These are phyloP conservation scores for Microsporum ferrugineum DNA, from an alignment of 2,329 filamentous ascomycete genomes.

Conservation along the genomic window DNA sequence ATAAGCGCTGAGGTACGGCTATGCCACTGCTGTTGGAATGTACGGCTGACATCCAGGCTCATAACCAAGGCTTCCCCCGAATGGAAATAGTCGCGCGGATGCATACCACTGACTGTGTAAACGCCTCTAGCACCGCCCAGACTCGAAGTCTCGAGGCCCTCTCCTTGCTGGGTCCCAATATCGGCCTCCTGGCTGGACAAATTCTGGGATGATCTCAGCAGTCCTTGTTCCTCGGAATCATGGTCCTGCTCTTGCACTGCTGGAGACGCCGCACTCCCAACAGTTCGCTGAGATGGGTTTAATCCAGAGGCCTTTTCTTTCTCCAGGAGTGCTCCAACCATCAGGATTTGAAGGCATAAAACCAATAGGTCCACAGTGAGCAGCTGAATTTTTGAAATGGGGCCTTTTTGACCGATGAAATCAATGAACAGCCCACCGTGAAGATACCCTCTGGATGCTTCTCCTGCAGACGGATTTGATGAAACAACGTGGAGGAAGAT, in stretches of 20 bases:
- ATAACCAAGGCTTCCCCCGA: conserved; percentile 30
- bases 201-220: conserved; percentile 31
- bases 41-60: conserved; percentile 26
- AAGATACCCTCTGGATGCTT: conserved; percentile 43
- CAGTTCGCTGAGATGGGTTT: conserved; percentile 9
- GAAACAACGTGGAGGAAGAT: conserved; percentile 47
- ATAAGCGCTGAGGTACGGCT: conserved; percentile 18
- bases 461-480: conserved; percentile 41
- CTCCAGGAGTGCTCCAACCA: conserved; percentile 45
- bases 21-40: conserved; percentile 31
- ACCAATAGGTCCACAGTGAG: conserved; percentile 44
- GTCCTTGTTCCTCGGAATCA: conserved; percentile 49
- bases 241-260: conserved; percentile 37
- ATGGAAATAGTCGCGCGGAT: conserved; percentile 29
- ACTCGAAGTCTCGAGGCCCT: background rate
- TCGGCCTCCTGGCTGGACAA: background rate
- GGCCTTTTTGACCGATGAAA: conserved; percentile 51
- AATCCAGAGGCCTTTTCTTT: conserved; percentile 35
- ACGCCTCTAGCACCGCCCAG: conserved; percentile 15
- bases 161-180: background rate
- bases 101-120: conserved; percentile 11
- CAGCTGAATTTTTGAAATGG: conserved; percentile 43
- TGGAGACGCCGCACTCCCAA: conserved; percentile 11
- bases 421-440: conserved; percentile 54
- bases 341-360: conserved; percentile 45